Evolutionary conservation across 1,284 basidiomycete genomes (phyloP).

Genomic region (Papiliotrema fonsecae): DNA sequence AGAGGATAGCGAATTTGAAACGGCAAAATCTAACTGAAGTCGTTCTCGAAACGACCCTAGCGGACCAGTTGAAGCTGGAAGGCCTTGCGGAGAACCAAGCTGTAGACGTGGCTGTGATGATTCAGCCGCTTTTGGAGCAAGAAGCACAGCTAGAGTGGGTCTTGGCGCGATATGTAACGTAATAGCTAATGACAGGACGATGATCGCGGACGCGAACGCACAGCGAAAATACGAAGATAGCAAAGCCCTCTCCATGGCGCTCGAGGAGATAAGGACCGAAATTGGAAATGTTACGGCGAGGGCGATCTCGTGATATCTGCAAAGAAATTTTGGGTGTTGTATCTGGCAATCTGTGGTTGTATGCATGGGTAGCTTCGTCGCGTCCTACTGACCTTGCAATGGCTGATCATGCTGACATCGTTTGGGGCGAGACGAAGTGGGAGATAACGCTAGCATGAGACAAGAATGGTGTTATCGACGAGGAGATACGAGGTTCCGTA

Average conservation of each 20-base stretch:
- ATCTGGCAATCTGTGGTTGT: not conserved
- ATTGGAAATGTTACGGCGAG: slow-evolving; percentile 60
- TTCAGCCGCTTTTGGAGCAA: slow-evolving; percentile 85
- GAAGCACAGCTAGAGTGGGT: slow-evolving; percentile 71
- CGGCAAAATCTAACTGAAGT: slow-evolving; percentile 16
- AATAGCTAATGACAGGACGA: not conserved
- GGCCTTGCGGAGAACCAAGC: slow-evolving; percentile 28
- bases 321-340: not conserved
- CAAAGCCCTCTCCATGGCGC: slow-evolving; percentile 65
- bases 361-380: not conserved
- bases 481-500: no score
- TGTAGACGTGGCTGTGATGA: slow-evolving; percentile 61
- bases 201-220: slow-evolving; percentile 66
- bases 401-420: no score
- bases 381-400: not conserved
- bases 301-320: slow-evolving; percentile 7
- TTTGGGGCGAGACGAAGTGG: no score
- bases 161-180: no score
- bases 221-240: slow-evolving; percentile 87
- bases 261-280: slow-evolving; percentile 72
- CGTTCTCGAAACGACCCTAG: slow-evolving; percentile 28
- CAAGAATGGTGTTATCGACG: no score
- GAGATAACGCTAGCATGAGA: no score
- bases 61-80: slow-evolving; percentile 22
- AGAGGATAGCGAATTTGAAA: slow-evolving; percentile 27